Percentiles rank a stretch among this genome's conserved stretches.
Conservation (phyloP, 148 eudicot genomes). For the Pouteria glomerata region DNA sequence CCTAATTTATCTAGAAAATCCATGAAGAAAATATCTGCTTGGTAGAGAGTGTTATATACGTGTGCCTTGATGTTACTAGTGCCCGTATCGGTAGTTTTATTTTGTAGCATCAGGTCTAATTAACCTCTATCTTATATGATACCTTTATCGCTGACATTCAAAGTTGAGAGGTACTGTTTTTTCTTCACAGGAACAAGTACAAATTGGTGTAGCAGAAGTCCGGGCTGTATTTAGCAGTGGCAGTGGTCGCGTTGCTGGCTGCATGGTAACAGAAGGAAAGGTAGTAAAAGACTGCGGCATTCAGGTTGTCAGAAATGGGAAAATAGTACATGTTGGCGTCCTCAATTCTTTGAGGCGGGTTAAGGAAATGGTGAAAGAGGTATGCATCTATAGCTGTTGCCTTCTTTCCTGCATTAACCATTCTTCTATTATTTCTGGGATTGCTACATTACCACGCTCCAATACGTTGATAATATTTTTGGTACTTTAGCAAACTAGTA, state of each 20-base stretch:
- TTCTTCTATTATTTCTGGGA: background rate
- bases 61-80: background rate
- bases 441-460: background rate
- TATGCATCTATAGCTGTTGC: too few species aligned
- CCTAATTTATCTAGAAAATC: background rate
- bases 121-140: too few species aligned
- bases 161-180: conserved; percentile 12
- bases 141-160: background rate
- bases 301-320: conserved; percentile 65
- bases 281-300: conserved; percentile 77
- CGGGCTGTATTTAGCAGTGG: conserved; percentile 93
- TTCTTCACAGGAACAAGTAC: conserved; percentile 67
- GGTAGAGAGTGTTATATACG: background rate
- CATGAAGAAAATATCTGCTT: background rate
- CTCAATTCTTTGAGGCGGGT: conserved; percentile 85
- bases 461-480: too few species aligned
- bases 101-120: too few species aligned
- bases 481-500: too few species aligned
- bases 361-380: conserved; percentile 93
- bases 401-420: too few species aligned
- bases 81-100: background rate
- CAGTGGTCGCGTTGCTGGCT: conserved; percentile 98
- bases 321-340: conserved; percentile 60
- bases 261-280: conserved; percentile 96
- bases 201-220: conserved; percentile 82